phyloP scores from a whole-genome alignment of 169 alveolate genomes.

The Prorocentrum cordatum region DNA sequence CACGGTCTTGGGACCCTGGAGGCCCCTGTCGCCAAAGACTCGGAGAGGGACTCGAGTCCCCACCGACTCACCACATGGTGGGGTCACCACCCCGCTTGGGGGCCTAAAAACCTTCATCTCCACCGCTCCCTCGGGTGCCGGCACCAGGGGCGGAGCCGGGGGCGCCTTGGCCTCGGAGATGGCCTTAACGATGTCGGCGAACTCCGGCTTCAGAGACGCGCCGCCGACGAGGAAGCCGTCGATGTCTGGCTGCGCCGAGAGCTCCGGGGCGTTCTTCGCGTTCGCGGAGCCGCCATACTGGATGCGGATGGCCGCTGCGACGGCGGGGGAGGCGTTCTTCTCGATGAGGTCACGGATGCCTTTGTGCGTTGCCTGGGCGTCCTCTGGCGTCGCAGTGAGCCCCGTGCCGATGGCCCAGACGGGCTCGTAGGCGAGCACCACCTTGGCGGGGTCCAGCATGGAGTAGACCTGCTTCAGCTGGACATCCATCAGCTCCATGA shows the following conservation, averaged over 20 bases:
- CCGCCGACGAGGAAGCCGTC: slow-evolving; percentile 99
- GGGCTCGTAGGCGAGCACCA: slow-evolving; percentile 99
- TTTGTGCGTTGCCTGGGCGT: too few relatives aligned
- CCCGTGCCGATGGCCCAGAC: slow-evolving; percentile 99
- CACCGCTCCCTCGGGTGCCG: too few relatives aligned
- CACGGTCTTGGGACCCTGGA: too few relatives aligned
- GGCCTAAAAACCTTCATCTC: too few relatives aligned
- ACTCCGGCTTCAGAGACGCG: slow-evolving; percentile 93
- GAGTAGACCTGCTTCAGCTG: background rate
- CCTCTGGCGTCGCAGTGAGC: slow-evolving; percentile 90
- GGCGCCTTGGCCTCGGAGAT: too few relatives aligned
- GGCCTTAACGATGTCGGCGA: slow-evolving; percentile 83
- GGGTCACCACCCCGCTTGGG: too few relatives aligned
- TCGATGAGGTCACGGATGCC: too few relatives aligned
- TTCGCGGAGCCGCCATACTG: slow-evolving; percentile 99
- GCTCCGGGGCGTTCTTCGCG: slow-evolving; percentile 79
- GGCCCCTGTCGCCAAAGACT: too few relatives aligned
- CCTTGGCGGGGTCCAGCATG: slow-evolving; percentile 37
- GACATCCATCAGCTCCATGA: background rate
- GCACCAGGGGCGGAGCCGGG: too few relatives aligned
- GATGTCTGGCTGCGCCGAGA: slow-evolving; percentile 85
- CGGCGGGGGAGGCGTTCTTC: slow-evolving; percentile 79
- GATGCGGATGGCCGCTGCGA: slow-evolving; percentile 86
- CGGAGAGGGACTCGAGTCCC: too few relatives aligned
- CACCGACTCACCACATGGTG: too few relatives aligned